Conservation (phyloP, 164 flowering plant species). For the Magnolia sinica region DNA sequence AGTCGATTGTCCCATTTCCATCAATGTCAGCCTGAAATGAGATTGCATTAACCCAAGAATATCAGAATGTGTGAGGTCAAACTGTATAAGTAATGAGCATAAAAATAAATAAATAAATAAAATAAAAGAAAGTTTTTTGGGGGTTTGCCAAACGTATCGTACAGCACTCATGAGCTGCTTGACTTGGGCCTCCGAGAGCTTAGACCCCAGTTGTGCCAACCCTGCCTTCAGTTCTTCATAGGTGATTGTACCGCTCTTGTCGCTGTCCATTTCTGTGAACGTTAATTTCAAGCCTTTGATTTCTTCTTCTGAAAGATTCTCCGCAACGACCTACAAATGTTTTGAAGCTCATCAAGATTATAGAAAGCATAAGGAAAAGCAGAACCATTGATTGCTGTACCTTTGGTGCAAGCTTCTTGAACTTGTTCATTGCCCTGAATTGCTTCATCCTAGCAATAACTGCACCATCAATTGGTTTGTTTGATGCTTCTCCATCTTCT, state of each 20-base stretch:
- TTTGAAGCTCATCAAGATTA: background rate
- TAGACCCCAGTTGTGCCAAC: slow-evolving; percentile 74
- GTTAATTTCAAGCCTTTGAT: slow-evolving; percentile 81
- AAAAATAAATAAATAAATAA: no score
- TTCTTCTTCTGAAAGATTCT: slow-evolving; percentile 79
- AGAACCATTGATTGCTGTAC: slow-evolving; percentile 23
- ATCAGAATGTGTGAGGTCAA: background rate
- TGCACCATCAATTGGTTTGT: slow-evolving; percentile 73
- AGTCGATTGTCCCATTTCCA: slow-evolving; percentile 72
- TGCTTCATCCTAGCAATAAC: slow-evolving; percentile 83
- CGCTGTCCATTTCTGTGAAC: slow-evolving; percentile 90
- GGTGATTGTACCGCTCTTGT: slow-evolving; percentile 85
- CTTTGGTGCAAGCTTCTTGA: slow-evolving; percentile 79
- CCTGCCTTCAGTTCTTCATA: slow-evolving; percentile 80
- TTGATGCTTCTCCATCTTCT: slow-evolving; percentile 60
- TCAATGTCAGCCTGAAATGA: slow-evolving; percentile 70
- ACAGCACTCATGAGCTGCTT: slow-evolving; percentile 81
- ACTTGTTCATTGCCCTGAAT: slow-evolving; percentile 87
- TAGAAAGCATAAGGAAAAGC: background rate
- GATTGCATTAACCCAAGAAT: background rate
- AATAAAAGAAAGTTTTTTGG: background rate
- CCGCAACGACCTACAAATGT: slow-evolving; percentile 66
- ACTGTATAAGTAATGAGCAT: no score
- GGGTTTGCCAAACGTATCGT: slow-evolving; percentile 17
- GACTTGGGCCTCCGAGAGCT: slow-evolving; percentile 65